phyloP scores from a whole-genome alignment of 2,329 filamentous ascomycete species.

The Ustulina deusta region DNA sequence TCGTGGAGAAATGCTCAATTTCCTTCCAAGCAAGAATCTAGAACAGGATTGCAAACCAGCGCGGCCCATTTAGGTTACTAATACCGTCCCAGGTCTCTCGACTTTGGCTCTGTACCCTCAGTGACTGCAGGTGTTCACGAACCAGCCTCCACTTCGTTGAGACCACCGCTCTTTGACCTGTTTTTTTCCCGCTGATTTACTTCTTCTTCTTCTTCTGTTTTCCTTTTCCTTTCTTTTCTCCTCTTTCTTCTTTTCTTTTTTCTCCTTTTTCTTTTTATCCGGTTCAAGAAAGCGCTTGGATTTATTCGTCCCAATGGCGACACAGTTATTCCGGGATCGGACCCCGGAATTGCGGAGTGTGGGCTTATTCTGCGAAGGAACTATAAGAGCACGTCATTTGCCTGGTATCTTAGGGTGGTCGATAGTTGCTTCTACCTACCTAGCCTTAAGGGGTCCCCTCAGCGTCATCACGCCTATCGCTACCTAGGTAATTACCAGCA shows the following conservation, averaged over 20 bases:
- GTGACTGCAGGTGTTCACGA: neutral
- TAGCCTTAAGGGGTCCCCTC: too few species aligned
- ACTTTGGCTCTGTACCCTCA: neutral
- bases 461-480: too few species aligned
- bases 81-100: neutral
- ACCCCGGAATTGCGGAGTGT: neutral
- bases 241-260: neutral
- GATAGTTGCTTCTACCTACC: too few species aligned
- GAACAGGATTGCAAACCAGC: constrained; percentile 27
- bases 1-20: constrained; percentile 12
- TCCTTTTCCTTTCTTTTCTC: neutral
- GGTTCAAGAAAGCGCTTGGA: neutral
- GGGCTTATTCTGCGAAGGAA: neutral
- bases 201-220: neutral
- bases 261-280: neutral
- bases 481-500: neutral
- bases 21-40: constrained; percentile 23
- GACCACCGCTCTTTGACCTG: neutral
- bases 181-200: neutral
- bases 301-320: constrained; percentile 12
- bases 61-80: constrained; percentile 43
- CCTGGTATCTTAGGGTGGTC: constrained; percentile 12
- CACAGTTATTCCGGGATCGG: constrained; percentile 36
- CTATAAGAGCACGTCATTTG: constrained; percentile 30
- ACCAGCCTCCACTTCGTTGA: constrained; percentile 16